Percentiles rank a stretch among this genome's conserved stretches.
phyloP scores from a whole-genome alignment of 2,329 filamentous ascomycete genomes.

The Neofusicoccum parvum region DNA sequence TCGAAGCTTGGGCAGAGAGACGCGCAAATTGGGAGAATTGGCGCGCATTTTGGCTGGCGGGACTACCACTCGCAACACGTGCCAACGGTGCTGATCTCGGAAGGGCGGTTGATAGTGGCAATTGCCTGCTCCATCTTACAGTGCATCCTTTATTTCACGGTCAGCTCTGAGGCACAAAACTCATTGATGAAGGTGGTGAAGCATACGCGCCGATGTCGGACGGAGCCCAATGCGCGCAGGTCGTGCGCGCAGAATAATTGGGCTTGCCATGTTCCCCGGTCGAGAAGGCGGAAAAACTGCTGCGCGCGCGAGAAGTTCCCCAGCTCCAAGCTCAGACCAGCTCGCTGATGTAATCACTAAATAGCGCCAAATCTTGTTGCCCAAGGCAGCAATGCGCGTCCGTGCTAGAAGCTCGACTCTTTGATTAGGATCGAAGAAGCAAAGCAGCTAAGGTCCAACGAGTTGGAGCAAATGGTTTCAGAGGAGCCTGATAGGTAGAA shows the following conservation, averaged over 20 bases:
- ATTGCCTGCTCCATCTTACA: not conserved
- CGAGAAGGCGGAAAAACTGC: conserved; percentile 13
- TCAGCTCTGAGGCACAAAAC: not conserved
- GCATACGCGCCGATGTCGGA: conserved; percentile 15
- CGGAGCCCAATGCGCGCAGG: conserved; percentile 7
- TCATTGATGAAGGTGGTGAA: not conserved
- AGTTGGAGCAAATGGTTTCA: no score
- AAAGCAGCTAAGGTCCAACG: no score
- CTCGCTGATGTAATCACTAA: not conserved
- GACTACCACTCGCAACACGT: not conserved
- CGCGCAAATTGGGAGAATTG: not conserved
- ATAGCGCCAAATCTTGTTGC: not conserved
- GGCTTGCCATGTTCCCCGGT: conserved; percentile 15
- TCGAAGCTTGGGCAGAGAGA: not conserved
- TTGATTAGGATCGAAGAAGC: no score
- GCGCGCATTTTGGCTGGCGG: not conserved
- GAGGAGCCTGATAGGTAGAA: no score
- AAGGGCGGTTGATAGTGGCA: not conserved
- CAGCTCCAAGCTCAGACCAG: not conserved
- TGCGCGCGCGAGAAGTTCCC: not conserved
- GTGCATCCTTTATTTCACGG: not conserved
- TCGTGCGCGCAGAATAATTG: conserved; percentile 2
- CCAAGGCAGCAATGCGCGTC: not conserved
- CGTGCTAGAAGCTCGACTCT: no score
- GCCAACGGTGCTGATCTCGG: not conserved